Evolutionary conservation across 169 alveolate species (phyloP).

Genomic region (Babesia caballi): DNA sequence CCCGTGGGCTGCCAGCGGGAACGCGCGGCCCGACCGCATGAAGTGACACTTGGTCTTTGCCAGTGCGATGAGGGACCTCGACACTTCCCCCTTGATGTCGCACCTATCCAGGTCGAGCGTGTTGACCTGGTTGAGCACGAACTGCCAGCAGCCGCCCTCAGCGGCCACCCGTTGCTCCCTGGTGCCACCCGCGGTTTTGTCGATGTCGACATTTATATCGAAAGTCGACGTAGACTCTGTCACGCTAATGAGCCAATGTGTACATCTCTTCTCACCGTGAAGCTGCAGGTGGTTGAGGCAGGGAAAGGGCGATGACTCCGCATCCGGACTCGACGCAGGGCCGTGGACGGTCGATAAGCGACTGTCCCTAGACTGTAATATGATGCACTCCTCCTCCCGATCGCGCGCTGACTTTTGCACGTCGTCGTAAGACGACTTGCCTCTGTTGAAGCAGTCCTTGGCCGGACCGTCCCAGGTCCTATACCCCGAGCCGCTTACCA

Average conservation of each 20-base stretch:
- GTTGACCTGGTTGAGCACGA: slow-evolving; percentile 69
- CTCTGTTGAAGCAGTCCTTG: slow-evolving; percentile 20
- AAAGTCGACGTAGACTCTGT: background rate
- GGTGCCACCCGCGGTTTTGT: background rate
- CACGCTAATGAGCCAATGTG: background rate
- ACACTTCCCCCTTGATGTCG: slow-evolving; percentile 72
- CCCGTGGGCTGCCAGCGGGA: slow-evolving; percentile 73
- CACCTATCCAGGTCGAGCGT: slow-evolving; percentile 70
- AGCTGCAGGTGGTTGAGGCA: slow-evolving; percentile 2
- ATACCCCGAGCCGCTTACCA: slow-evolving; percentile 1
- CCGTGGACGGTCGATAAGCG: background rate
- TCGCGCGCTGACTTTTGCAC: slow-evolving; percentile 15
- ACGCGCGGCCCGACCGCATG: slow-evolving; percentile 68
- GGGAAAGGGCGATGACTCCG: slow-evolving; percentile 6
- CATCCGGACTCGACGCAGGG: background rate
- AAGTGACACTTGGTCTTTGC: slow-evolving; percentile 79
- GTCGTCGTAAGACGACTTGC: slow-evolving; percentile 33
- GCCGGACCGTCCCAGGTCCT: slow-evolving; percentile 43
- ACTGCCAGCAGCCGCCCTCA: slow-evolving; percentile 76
- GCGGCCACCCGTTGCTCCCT: slow-evolving; percentile 18
- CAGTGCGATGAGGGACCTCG: slow-evolving; percentile 74
- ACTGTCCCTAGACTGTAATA: slow-evolving; percentile 11
- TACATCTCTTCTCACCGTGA: background rate
- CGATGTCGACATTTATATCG: slow-evolving; percentile 33
- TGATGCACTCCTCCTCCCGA: slow-evolving; percentile 45